phyloP scores from a whole-genome alignment of 1,284 basidiomycete genomes.

The Mrakiaceae sp. region DNA sequence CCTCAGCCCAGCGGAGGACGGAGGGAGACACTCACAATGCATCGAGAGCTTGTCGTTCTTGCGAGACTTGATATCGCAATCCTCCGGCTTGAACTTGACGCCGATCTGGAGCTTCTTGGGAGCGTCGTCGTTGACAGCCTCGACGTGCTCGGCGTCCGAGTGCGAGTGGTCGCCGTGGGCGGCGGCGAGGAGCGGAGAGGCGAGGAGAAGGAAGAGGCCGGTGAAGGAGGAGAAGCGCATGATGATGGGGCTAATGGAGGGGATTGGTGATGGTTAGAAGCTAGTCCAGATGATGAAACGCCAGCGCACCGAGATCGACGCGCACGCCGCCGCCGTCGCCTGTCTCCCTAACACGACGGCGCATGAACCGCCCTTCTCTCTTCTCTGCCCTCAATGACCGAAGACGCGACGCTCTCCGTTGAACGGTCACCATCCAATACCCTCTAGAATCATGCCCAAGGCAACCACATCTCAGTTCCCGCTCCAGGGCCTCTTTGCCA shows the following conservation, averaged over 20 bases:
- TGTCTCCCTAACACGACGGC: too few relatives aligned
- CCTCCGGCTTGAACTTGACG: slow-evolving; percentile 38
- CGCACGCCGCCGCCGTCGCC: too few relatives aligned
- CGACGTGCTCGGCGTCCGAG: not conserved
- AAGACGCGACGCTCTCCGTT: too few relatives aligned
- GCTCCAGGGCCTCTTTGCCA: slow-evolving; percentile 35
- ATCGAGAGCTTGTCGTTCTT: slow-evolving; percentile 41
- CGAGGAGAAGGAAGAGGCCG: slow-evolving; percentile 26
- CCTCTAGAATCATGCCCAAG: slow-evolving; percentile 29
- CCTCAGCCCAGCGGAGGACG: not conserved
- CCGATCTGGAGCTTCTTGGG: slow-evolving; percentile 18
- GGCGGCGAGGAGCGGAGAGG: not conserved
- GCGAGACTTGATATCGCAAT: slow-evolving; percentile 39
- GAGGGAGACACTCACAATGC: slow-evolving; percentile 29
- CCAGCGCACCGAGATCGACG: slow-evolving; percentile 45
- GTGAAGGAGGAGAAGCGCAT: slow-evolving; percentile 26
- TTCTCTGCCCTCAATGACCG: too few relatives aligned
- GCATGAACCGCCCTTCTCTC: too few relatives aligned
- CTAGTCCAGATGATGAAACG: slow-evolving; percentile 21
- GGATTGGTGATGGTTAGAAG: slow-evolving; percentile 18
- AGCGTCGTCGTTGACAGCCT: not conserved
- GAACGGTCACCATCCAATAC: too few relatives aligned
- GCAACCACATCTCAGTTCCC: slow-evolving; percentile 29
- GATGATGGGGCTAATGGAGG: slow-evolving; percentile 21
- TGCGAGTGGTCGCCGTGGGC: slow-evolving; percentile 9